phyloP scores from a whole-genome alignment of 495 filamentous ascomycete genomes.

The Evansstolkia leycettana region DNA sequence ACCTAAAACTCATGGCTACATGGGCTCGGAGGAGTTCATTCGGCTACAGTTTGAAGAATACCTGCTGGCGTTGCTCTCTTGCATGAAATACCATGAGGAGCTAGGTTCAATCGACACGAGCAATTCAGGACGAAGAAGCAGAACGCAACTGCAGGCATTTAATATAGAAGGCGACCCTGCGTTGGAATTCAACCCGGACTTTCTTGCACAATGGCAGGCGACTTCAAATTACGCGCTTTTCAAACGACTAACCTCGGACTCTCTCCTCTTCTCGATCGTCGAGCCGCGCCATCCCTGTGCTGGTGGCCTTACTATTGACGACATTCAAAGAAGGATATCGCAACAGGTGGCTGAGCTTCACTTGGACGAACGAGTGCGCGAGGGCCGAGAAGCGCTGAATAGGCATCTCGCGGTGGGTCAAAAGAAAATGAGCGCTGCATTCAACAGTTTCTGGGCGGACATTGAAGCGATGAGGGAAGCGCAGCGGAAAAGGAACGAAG shows the following conservation, averaged over 20 bases:
- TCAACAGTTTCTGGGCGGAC: slow-evolving; percentile 79
- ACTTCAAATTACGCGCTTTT: slow-evolving; percentile 88
- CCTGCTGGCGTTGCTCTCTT: slow-evolving; percentile 73
- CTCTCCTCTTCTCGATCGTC: slow-evolving; percentile 85
- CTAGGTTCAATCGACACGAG: slow-evolving; percentile 27
- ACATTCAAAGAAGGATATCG: slow-evolving; percentile 79
- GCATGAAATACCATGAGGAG: slow-evolving; percentile 81
- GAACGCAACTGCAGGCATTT: slow-evolving; percentile 23
- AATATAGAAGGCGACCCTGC: slow-evolving; percentile 73
- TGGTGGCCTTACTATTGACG: slow-evolving; percentile 88
- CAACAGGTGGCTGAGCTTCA: slow-evolving; percentile 84
- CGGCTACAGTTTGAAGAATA: slow-evolving; percentile 97
- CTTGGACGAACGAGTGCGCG: slow-evolving; percentile 70
- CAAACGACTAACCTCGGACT: slow-evolving; percentile 60
- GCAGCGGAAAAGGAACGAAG: slow-evolving; percentile 58
- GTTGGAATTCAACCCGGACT: slow-evolving; percentile 62
- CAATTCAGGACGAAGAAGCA: slow-evolving; percentile 18
- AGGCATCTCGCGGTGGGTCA: slow-evolving; percentile 70
- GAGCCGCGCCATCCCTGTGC: slow-evolving; percentile 89
- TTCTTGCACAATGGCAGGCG: slow-evolving; percentile 62
- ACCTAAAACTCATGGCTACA: slow-evolving; percentile 89
- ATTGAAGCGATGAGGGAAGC: slow-evolving; percentile 78
- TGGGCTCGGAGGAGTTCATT: slow-evolving; percentile 96
- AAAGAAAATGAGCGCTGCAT: slow-evolving; percentile 70
- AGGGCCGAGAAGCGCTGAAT: slow-evolving; percentile 64